Conservation (phyloP, 495 filamentous ascomycete genomes). For the Terfezia claveryi region DNA sequence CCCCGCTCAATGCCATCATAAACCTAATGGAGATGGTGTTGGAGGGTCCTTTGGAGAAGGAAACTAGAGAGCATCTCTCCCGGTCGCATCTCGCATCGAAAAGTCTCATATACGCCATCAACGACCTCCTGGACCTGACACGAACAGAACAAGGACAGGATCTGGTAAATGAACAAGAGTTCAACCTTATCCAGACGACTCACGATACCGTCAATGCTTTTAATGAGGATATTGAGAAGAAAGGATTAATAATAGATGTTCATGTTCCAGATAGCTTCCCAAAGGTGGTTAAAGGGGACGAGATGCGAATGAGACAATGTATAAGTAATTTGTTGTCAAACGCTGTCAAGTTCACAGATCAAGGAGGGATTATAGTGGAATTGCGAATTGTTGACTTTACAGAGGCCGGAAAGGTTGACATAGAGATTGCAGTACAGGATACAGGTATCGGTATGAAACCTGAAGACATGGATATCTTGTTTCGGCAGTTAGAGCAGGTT, state of each 20-base stretch:
- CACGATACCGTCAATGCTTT: constrained; percentile 56
- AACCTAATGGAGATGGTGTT: constrained; percentile 90
- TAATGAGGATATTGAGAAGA: constrained; percentile 49
- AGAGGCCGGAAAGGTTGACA: constrained; percentile 22
- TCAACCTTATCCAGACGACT: constrained; percentile 53
- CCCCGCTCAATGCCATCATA: constrained; percentile 85
- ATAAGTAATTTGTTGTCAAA: constrained; percentile 70
- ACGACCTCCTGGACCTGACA: constrained; percentile 80
- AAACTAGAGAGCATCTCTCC: constrained; percentile 70
- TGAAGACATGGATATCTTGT: constrained; percentile 50
- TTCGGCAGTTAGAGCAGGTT: constrained; percentile 74
- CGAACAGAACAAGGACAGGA: constrained; percentile 67
- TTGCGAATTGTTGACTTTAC: constrained; percentile 25
- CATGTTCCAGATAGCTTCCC: constrained; percentile 49
- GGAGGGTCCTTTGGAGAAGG: constrained; percentile 57
- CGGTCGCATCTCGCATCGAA: constrained; percentile 90
- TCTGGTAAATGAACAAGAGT: constrained; percentile 59
- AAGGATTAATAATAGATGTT: constrained; percentile 45
- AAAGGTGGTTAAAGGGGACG: constrained; percentile 51
- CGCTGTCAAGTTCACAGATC: constrained; percentile 55
- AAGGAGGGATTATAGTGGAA: constrained; percentile 53
- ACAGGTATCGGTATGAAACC: constrained; percentile 61
- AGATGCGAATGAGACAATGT: constrained; percentile 52
- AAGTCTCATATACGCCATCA: constrained; percentile 86
- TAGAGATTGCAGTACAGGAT: constrained; percentile 60